phyloP scores from a whole-genome alignment of 805 yeast species.

The Saturnispora sekii region DNA sequence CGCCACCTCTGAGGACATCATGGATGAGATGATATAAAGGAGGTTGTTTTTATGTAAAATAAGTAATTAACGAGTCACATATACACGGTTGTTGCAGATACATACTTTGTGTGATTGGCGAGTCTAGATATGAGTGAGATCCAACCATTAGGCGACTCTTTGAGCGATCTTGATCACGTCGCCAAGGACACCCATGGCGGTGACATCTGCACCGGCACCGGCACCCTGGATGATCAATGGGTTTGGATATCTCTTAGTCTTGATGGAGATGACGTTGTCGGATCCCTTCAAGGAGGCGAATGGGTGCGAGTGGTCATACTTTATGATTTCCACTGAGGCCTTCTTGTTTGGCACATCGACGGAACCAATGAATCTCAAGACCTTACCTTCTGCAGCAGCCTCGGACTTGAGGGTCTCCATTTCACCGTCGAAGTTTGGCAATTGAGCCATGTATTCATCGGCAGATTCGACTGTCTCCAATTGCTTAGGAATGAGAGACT shows the following conservation, averaged over 20 bases:
- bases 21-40: not conserved
- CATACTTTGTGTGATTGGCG: not conserved
- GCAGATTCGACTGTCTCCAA: slow-evolving; percentile 66
- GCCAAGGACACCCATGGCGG: slow-evolving; percentile 80
- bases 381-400: slow-evolving; percentile 78
- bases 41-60: too few relatives aligned
- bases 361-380: slow-evolving; percentile 86
- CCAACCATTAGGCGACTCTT: slow-evolving; percentile 42
- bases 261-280: slow-evolving; percentile 89
- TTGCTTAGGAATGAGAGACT: slow-evolving; percentile 82
- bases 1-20: not conserved
- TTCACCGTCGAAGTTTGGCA: slow-evolving; percentile 78
- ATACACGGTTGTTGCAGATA: too few relatives aligned
- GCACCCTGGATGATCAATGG: slow-evolving; percentile 98
- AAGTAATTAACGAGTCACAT: too few relatives aligned
- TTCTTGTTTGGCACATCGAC: slow-evolving; percentile 64
- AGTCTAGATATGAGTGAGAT: not conserved
- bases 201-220: slow-evolving; percentile 71
- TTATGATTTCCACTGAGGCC: slow-evolving; percentile 80
- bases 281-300: slow-evolving; percentile 94
- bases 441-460: slow-evolving; percentile 66
- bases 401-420: slow-evolving; percentile 67
- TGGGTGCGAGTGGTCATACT: slow-evolving; percentile 84
- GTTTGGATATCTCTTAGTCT: slow-evolving; percentile 83
- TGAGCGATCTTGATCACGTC: slow-evolving; percentile 89